These are phyloP conservation scores for Cryptosporidium bovis DNA, from an alignment of 169 alveolate species.

Conservation along the genomic window DNA sequence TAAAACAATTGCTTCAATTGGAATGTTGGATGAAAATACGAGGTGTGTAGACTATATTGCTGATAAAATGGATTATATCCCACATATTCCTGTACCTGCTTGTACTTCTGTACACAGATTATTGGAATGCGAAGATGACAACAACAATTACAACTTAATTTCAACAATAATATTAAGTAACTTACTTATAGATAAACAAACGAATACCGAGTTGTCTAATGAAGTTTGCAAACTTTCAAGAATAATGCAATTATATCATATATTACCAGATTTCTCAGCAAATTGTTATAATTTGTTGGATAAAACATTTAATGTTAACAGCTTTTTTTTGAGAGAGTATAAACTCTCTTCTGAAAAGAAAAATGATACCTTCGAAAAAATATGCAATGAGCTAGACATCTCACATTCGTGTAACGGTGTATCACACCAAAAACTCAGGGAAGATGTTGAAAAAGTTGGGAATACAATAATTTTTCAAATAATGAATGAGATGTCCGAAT, in stretches of 20 bases:
- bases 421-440: not conserved
- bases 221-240: not conserved
- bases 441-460: constrained; percentile 22
- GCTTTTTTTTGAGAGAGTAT: not conserved
- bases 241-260: not conserved
- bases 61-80: not conserved
- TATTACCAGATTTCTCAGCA: not conserved
- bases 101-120: constrained; percentile 14
- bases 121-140: constrained; percentile 15
- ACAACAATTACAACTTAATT: not conserved
- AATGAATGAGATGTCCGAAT: constrained; percentile 29
- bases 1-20: no score
- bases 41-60: constrained; percentile 11
- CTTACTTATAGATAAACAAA: not conserved
- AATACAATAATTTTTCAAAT: constrained; percentile 26
- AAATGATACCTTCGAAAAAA: not conserved
- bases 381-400: constrained; percentile 10
- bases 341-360: not conserved
- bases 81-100: constrained; percentile 38
- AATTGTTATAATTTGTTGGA: constrained; percentile 18
- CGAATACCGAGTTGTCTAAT: not conserved
- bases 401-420: constrained; percentile 7
- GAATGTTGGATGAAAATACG: no score
- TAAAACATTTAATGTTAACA: not conserved
- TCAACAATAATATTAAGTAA: constrained; percentile 2